These are phyloP conservation scores for Myxozyma mucilagina DNA, from an alignment of 805 yeast species.

Conservation along the genomic window DNA sequence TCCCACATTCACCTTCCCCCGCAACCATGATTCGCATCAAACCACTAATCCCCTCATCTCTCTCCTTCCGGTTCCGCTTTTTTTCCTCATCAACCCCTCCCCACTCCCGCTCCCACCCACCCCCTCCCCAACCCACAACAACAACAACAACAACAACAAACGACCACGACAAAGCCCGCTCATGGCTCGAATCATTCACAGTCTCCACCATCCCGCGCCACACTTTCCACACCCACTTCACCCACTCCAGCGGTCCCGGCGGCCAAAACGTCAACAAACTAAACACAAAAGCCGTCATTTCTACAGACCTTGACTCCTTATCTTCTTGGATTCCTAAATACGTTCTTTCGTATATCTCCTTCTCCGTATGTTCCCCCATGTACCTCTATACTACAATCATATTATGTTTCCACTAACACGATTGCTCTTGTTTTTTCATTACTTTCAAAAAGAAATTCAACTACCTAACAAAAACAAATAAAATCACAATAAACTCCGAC, in stretches of 20 bases:
- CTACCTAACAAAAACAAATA: conserved; percentile 57
- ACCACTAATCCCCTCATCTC: background rate
- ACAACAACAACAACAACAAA: no score
- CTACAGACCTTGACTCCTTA: conserved; percentile 49
- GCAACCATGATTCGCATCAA: background rate
- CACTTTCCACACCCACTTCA: conserved; percentile 49
- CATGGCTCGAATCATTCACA: conserved; percentile 47
- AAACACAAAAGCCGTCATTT: conserved; percentile 63
- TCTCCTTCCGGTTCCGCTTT: background rate
- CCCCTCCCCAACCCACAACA: no score
- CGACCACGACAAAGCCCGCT: conserved; percentile 40
- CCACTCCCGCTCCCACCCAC: no score
- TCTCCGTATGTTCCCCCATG: conserved; percentile 33
- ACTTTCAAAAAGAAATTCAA: conserved; percentile 45
- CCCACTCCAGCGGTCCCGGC: conserved; percentile 79
- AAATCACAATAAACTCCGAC: conserved; percentile 63
- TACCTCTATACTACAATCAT: no score
- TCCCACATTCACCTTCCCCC: background rate
- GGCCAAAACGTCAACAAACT: conserved; percentile 83
- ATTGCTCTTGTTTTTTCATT: background rate
- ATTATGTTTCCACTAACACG: background rate
- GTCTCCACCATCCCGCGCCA: conserved; percentile 47
- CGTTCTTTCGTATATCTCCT: conserved; percentile 47
- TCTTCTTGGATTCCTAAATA: conserved; percentile 60
- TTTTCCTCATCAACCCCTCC: background rate